phyloP scores from a whole-genome alignment of 2,329 filamentous ascomycete genomes.

The Truncatella angustata region DNA sequence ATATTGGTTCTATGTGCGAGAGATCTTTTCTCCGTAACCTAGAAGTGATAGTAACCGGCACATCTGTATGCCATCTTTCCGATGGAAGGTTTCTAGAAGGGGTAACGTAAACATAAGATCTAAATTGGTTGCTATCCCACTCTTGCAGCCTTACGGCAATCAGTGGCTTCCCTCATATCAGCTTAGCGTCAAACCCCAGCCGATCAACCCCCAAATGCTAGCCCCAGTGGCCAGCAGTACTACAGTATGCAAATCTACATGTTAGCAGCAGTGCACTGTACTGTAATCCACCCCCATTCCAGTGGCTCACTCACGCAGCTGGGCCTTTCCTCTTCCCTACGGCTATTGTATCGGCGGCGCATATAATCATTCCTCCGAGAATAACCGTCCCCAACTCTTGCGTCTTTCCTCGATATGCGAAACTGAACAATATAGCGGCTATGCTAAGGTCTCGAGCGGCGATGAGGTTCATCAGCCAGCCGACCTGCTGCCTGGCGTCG shows the following conservation, averaged over 20 bases:
- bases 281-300: too few species aligned
- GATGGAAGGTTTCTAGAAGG: too few species aligned
- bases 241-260: not conserved
- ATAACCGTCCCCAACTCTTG: constrained; percentile 2
- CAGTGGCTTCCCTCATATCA: too few species aligned
- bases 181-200: not conserved
- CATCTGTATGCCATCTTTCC: too few species aligned
- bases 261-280: too few species aligned
- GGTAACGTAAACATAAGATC: too few species aligned
- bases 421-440: not conserved
- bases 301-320: constrained; percentile 3
- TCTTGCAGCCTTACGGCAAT: too few species aligned
- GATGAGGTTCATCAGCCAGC: constrained; percentile 3
- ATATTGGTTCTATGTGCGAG: too few species aligned
- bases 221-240: not conserved
- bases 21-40: too few species aligned
- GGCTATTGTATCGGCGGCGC: not conserved
- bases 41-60: too few species aligned
- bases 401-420: constrained; percentile 1
- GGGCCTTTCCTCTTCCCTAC: not conserved
- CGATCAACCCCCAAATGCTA: constrained; percentile 2
- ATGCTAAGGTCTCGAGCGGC: constrained; percentile 3
- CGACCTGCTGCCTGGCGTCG: not conserved
- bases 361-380: not conserved
- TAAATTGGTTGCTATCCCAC: too few species aligned